These are phyloP conservation scores for Candida sanyiensis DNA, from an alignment of 805 yeast genomes.

Conservation along the genomic window DNA sequence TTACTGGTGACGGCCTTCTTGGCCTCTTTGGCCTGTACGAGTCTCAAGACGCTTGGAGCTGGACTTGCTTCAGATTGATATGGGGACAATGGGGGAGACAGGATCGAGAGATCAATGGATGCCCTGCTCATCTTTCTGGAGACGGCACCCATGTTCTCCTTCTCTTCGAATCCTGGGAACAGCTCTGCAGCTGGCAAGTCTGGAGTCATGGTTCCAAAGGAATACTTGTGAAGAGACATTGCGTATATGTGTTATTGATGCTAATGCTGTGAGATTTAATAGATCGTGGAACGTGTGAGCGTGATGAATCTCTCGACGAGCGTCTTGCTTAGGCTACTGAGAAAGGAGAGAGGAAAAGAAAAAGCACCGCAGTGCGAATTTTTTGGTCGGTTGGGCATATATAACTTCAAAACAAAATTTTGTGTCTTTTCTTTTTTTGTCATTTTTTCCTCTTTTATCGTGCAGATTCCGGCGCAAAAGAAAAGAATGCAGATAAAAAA, in stretches of 20 bases:
- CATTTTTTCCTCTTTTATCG: constrained; percentile 1
- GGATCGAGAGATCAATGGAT: constrained; percentile 29
- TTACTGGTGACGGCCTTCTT: constrained; percentile 2
- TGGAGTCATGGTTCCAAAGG: constrained; percentile 24
- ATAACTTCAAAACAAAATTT: constrained; percentile 1
- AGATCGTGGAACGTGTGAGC: not conserved
- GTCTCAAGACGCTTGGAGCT: constrained; percentile 17
- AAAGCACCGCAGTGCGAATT: constrained; percentile 1
- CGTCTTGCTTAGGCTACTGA: no score
- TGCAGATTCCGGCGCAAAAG: not conserved
- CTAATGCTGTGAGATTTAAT: not conserved
- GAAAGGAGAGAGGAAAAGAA: no score
- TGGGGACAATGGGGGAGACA: constrained; percentile 45
- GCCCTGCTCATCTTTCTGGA: constrained; percentile 25
- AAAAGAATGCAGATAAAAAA: not conserved
- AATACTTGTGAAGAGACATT: constrained; percentile 7
- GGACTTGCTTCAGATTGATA: constrained; percentile 21
- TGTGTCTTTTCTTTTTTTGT: constrained; percentile 4
- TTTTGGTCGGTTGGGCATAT: not conserved
- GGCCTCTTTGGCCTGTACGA: constrained; percentile 19
- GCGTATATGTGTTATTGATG: no score
- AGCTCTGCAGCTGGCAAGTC: constrained; percentile 14
- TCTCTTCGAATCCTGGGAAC: constrained; percentile 7
- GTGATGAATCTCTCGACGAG: no score
- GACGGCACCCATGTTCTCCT: constrained; percentile 10